Base-by-base conservation (phyloP, 2,329 filamentous ascomycete genomes). In the Ceratocystis albifundus region DNA sequence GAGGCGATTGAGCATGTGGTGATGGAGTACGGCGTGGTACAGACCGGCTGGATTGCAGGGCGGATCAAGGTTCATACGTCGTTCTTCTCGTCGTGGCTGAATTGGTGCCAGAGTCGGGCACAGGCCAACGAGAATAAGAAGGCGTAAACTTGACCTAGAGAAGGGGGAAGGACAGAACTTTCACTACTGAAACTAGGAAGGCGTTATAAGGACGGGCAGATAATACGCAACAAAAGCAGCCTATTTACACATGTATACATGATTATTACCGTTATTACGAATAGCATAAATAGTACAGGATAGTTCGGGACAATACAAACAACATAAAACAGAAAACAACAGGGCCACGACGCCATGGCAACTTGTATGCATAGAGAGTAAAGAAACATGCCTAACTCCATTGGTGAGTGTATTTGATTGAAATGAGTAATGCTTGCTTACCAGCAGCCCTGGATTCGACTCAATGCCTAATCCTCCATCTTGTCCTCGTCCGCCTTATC, bases 391-490 rank as follows among this genome's bases (percentile, higher is more conserved):
- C 15, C 53, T 32, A 30, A 30, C n/a, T 32, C n/a, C 53, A 59
- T n/a, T 10, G 36, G 36, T 12, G 36, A 8, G 10, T 41, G 28
- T 17, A 30, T 30, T 17, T 59, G 32, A 30, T 59, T 59, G 53
- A 59, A 59, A 59, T 59, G 53, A 32, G 53, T 59, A 32, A 32
- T 59, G 53, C 53, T 59, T 59, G 28, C 15, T 59, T 59, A 59
- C 25, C 6, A 17, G 53, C 53, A 59, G 53, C 22, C 36, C 5
- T 32, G 53, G 17, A 25, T 17, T 59, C 12, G 15, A 59, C 53
- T 59, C 17, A 59, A 30, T 30, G 53, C 53, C 48, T 87, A 95
- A 77, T 94, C 90, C 79, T 96, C 88, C 91, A 96, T 96, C 81
- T 89, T 90, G 73, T 92, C 88, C 36, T 83, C 84, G 8, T 83